Conservation (phyloP, 305 asterid species). For the Fraxinus angustifolia region DNA sequence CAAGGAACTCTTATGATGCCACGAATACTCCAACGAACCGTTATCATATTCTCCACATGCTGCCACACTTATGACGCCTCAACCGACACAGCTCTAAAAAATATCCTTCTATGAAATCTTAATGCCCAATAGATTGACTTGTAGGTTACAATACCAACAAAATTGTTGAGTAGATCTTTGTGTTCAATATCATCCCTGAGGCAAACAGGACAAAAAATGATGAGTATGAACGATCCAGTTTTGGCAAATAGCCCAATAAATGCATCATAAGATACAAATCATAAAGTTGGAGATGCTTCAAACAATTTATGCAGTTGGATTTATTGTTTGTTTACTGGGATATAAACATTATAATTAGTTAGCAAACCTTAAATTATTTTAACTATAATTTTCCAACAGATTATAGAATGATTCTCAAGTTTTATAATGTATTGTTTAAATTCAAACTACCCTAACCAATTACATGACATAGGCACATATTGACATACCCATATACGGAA, state of each 20-base stretch:
- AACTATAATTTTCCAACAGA: neutral
- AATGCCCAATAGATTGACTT: slow-evolving; percentile 86
- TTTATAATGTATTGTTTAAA: neutral
- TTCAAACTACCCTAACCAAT: neutral
- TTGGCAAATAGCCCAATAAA: neutral
- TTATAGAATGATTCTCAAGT: neutral
- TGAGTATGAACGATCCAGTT: neutral
- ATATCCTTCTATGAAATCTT: slow-evolving; percentile 69
- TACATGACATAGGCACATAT: neutral
- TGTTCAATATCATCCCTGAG: slow-evolving; percentile 82
- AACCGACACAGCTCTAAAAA: slow-evolving; percentile 70
- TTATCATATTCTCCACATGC: slow-evolving; percentile 72
- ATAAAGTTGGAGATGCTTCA: neutral
- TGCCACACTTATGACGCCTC: slow-evolving; percentile 77
- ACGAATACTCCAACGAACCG: slow-evolving; percentile 83
- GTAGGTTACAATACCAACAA: slow-evolving; percentile 71
- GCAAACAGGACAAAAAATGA: slow-evolving; percentile 6
- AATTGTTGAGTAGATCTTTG: slow-evolving; percentile 81
- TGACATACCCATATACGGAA: neutral
- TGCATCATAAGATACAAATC: neutral
- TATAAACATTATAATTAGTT: neutral
- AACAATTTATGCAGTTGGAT: neutral
- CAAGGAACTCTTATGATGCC: slow-evolving; percentile 83
- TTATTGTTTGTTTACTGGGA: neutral
- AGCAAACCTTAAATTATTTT: neutral